phyloP scores from a whole-genome alignment of 192 early-diverging fungal species.

The Coemansia sp. region DNA sequence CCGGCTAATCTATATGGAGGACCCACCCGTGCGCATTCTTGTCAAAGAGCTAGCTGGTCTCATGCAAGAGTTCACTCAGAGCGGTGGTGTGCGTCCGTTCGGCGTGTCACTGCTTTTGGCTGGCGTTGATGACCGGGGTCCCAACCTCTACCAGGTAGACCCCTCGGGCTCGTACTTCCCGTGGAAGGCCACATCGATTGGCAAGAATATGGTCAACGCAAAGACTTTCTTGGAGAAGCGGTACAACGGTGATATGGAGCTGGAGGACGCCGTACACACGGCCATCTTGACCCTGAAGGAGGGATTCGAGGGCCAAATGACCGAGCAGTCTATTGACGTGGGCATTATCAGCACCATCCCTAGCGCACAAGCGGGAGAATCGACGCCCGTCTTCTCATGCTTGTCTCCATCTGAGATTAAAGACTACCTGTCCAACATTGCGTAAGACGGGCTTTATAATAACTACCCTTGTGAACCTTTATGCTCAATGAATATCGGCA shows the following conservation, averaged over 20 bases:
- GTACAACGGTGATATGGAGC: slow-evolving; percentile 88
- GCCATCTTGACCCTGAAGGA: slow-evolving; percentile 99
- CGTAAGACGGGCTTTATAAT: not conserved
- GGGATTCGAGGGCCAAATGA: slow-evolving; percentile 98
- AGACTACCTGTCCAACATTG: slow-evolving; percentile 97
- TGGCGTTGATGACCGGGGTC: slow-evolving; percentile 90
- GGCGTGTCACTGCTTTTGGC: slow-evolving; percentile 96
- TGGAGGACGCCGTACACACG: slow-evolving; percentile 98
- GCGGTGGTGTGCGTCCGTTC: slow-evolving; percentile 98
- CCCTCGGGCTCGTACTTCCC: slow-evolving; percentile 98
- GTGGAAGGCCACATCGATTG: slow-evolving; percentile 98
- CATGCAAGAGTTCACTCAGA: slow-evolving; percentile 99
- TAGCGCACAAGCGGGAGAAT: slow-evolving; percentile 53
- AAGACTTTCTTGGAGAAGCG: slow-evolving; percentile 99
- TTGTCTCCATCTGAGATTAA: slow-evolving; percentile 81
- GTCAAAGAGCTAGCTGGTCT: slow-evolving; percentile 96
- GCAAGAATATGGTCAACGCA: slow-evolving; percentile 99
- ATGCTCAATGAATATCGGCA: not conserved
- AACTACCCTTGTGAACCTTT: not conserved
- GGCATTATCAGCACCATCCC: slow-evolving; percentile 69
- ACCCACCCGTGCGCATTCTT: slow-evolving; percentile 91
- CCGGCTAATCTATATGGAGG: slow-evolving; percentile 88
- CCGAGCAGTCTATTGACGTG: slow-evolving; percentile 93
- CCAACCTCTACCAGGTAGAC: slow-evolving; percentile 96
- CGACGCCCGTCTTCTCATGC: slow-evolving; percentile 77